These are phyloP conservation scores for Nicotiana paniculata DNA, from an alignment of 257 asterid species.

Conservation along the genomic window DNA sequence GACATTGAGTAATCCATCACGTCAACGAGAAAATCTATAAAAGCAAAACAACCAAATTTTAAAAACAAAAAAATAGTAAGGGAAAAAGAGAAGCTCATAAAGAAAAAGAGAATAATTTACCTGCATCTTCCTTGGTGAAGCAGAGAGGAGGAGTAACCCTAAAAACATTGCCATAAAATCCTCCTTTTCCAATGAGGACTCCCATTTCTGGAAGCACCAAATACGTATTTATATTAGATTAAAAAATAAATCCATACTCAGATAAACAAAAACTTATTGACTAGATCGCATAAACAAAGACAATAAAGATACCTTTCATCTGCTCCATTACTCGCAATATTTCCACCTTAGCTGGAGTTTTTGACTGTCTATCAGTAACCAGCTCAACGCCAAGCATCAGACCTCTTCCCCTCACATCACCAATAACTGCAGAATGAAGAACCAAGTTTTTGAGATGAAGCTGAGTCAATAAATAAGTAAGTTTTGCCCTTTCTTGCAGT, in stretches of 20 bases:
- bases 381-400: slow-evolving; percentile 88
- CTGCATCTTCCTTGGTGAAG: slow-evolving; percentile 88
- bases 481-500: too few species aligned
- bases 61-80: background rate
- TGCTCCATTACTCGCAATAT: slow-evolving; percentile 63
- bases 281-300: too few species aligned
- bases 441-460: too few species aligned
- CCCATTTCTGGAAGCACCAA: slow-evolving; percentile 56
- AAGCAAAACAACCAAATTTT: background rate
- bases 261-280: background rate
- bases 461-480: too few species aligned
- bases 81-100: background rate
- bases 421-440: background rate
- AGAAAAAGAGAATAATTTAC: slow-evolving; percentile 17
- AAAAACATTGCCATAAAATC: slow-evolving; percentile 81
- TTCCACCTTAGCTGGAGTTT: slow-evolving; percentile 81
- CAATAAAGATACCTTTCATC: slow-evolving; percentile 52
- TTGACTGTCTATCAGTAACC: slow-evolving; percentile 55
- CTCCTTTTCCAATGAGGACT: slow-evolving; percentile 85
- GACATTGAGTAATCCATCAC: slow-evolving; percentile 65
- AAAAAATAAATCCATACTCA: too few species aligned
- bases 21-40: slow-evolving; percentile 60
- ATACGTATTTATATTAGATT: background rate
- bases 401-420: slow-evolving; percentile 70
- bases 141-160: slow-evolving; percentile 97